Evolutionary conservation across 2,329 filamentous ascomycete species (phyloP), one percentile per base, ranked within the genome.

Genomic region (Parascedosporium putredinis): DNA sequence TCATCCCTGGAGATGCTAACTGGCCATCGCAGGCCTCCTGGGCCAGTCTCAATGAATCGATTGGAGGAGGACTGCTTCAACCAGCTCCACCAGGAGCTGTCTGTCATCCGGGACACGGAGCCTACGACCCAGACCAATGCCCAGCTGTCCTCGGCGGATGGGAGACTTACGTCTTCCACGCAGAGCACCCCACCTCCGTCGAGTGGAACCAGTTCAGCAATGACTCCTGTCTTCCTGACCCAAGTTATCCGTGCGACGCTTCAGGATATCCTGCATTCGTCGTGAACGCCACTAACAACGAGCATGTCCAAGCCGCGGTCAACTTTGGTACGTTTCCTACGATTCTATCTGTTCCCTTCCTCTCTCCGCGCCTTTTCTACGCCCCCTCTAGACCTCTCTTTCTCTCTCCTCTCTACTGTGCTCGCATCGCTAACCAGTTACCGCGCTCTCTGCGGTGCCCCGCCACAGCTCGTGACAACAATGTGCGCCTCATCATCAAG

Each of bases 11-110:
- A 36, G 65, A 67, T 38, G 45, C 58, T 31, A 57, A 56, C 50
- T 76, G 73, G 73, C 74, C 73, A 3, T 66, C 64, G 3, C 53
- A 65, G 25, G 56, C 61, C 3, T 59, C 60, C 16, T 76, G 73
- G 73, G 50, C 55, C 16, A 53, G 57, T 23, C 62, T 76, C 54
- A 72, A 74, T 60, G 55, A 59, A 44, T 64, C 66, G 22, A 58
- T 65, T 54, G 62, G 62, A 38, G 67, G 68, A 42, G 60, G 60
- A 53, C 61, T 73, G 47, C 56, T 73, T 53, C 60, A 58, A 51
- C 60, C 70, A 49, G 40, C 59, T 57, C 65, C 71, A 45, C 38
- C 48, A 50, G 42, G 48, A 50, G 48, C 48, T 50, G 38, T 50
- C 48, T 44, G 48, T 50, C 38, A 50, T 50, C 48, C 14, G 43